phyloP scores from a whole-genome alignment of 2,329 filamentous ascomycete genomes.

The Xylogone sp. region DNA sequence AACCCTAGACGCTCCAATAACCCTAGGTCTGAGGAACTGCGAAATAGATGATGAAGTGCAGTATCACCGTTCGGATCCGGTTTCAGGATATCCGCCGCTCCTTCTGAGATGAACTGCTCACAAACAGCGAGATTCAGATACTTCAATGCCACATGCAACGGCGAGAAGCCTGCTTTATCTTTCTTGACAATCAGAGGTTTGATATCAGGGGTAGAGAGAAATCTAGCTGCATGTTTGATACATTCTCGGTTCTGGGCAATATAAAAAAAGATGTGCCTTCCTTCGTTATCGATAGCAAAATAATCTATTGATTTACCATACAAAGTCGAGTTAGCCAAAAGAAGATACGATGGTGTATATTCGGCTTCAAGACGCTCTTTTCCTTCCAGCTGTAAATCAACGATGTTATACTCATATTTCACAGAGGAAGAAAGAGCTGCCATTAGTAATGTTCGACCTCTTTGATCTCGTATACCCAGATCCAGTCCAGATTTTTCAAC shows the following conservation, averaged over 20 bases:
- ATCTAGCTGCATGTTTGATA: neutral
- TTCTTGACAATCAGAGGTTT: slow-evolving; percentile 4
- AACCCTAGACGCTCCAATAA: neutral
- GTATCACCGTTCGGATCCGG: slow-evolving; percentile 10
- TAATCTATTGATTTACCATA: slow-evolving; percentile 4
- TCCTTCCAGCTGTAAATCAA: neutral
- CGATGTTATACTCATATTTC: slow-evolving; percentile 1
- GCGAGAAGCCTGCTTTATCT: slow-evolving; percentile 9
- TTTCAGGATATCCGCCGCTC: slow-evolving; percentile 7
- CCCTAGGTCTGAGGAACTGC: neutral
- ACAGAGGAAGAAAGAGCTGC: slow-evolving; percentile 1
- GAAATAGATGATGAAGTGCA: slow-evolving; percentile 11
- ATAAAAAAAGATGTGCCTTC: slow-evolving; percentile 9
- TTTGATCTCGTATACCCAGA: slow-evolving; percentile 7
- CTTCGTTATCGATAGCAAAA: slow-evolving; percentile 7
- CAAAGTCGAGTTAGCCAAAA: neutral
- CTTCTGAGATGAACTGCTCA: slow-evolving; percentile 1
- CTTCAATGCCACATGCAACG: slow-evolving; percentile 5
- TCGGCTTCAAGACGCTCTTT: neutral
- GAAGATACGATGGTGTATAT: neutral
- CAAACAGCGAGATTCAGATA: neutral
- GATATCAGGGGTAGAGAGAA: neutral
- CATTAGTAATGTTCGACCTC: slow-evolving; percentile 8
- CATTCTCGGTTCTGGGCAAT: neutral
- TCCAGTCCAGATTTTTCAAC: slow-evolving; percentile 6